Base-by-base conservation (phyloP, 2,329 filamentous ascomycete genomes). In the Diaporthe longicolla region DNA sequence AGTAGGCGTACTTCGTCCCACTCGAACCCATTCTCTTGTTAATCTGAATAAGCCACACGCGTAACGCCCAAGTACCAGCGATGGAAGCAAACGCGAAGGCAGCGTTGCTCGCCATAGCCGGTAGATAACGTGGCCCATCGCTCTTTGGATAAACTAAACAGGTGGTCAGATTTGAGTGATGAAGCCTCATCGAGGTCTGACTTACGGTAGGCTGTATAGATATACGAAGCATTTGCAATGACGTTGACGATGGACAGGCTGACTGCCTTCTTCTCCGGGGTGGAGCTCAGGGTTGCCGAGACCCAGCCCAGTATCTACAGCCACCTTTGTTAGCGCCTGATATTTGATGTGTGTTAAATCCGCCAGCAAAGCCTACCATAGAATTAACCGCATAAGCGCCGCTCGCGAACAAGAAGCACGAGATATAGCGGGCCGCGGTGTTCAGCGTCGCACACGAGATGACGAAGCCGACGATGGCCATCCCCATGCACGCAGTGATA, bases 221-320 rank as follows among this genome's bases (percentile, higher is more conserved):
- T 65, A 1, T 50, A 48, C 17, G 59, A 65, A 10, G 43, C 43
- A 10, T 65, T 65, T 4, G 40, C 59, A 17, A 65, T 15, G 9
- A 61, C 45, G 40, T 61, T 32, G 11, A 45, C 29, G 4, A 70
- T 35, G 15, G 29, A 61, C 7, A 45, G 32, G 13, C 43, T 48
- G 29, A 83, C 81, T 0, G 85, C 84, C 74, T 85, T 86, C 78
- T 86, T 86, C 78, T 87, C 84, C 0, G 82, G 82, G 0, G 83
- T 86, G n/a, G 84, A 84, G 0, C 83, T 84, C 4, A 85, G 82
- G 0, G 83, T 85, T 0, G 81, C 80, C 0, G 80, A 81, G 0
- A 84, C 83, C 85, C 85, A 87, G 15, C 84, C 84, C 1, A 86
- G 78, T 26, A 85, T 84, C 59, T 63, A 40, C 0, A 6, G 0